Percentiles rank a stretch among this genome's conserved stretches.
Evolutionary conservation across 768 basidiomycete genomes (phyloP).

Genomic region (Agaricus blazei): DNA sequence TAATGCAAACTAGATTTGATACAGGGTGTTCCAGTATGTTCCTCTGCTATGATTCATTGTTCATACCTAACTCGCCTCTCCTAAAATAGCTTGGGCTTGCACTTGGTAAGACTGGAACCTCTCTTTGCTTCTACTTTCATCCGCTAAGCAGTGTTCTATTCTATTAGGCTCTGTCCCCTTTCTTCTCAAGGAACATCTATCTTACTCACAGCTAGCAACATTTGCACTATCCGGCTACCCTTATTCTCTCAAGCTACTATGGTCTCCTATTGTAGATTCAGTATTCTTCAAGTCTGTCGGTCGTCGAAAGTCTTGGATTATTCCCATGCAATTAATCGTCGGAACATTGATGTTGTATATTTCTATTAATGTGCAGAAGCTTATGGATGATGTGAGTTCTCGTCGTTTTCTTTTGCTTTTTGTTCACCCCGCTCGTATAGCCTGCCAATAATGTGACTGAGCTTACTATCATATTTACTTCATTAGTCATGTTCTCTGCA

Average conservation of each 20-base stretch:
- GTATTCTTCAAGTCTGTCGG: constrained; percentile 77
- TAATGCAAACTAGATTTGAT: constrained; percentile 49
- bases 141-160: constrained; percentile 5
- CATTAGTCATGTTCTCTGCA: constrained; percentile 90
- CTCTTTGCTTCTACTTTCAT: neutral
- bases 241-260: constrained; percentile 93
- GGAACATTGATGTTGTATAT: constrained; percentile 80
- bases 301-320: constrained; percentile 98
- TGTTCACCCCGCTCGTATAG: constrained; percentile 35
- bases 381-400: constrained; percentile 70
- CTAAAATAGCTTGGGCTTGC: constrained; percentile 75
- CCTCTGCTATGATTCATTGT: constrained; percentile 9
- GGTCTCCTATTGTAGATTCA: constrained; percentile 97
- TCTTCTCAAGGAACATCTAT: constrained; percentile 89
- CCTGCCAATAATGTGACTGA: constrained; percentile 74
- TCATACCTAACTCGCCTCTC: neutral
- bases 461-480: constrained; percentile 81
- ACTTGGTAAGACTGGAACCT: constrained; percentile 46
- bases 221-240: constrained; percentile 93
- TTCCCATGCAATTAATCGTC: constrained; percentile 92
- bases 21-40: constrained; percentile 85
- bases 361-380: constrained; percentile 64
- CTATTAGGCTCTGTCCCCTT: constrained; percentile 90
- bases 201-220: constrained; percentile 93
- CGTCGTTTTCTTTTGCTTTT: constrained; percentile 3